phyloP scores from a whole-genome alignment of 495 filamentous ascomycete genomes.

The Beverwykella pulmonaria region DNA sequence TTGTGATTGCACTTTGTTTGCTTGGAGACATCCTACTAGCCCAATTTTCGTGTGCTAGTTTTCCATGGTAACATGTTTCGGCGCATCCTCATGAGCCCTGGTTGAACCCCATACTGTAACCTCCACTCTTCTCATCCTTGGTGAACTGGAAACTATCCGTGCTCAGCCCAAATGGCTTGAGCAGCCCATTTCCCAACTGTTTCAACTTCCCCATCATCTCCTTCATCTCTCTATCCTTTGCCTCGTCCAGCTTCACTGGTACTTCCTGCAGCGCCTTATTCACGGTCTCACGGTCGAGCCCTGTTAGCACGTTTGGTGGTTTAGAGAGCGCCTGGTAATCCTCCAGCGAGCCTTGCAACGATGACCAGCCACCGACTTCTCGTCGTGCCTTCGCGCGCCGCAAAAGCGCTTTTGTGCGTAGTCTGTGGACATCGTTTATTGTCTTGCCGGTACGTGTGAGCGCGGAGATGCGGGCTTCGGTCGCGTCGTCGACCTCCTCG shows the following conservation, averaged over 20 bases:
- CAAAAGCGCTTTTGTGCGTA: conserved; percentile 82
- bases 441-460: conserved; percentile 45
- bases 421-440: conserved; percentile 67
- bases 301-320: conserved; percentile 56
- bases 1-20: no score
- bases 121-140: conserved; percentile 85
- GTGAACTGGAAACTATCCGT: conserved; percentile 93
- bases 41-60: no score
- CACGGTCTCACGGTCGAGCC: conserved; percentile 68
- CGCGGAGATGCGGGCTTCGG: conserved; percentile 38
- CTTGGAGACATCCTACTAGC: no score
- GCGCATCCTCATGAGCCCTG: conserved; percentile 39
- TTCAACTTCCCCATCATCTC: conserved; percentile 98
- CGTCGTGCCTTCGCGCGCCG: conserved; percentile 76
- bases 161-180: conserved; percentile 90
- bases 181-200: conserved; percentile 84
- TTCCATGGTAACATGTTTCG: no score
- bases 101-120: conserved; percentile 88
- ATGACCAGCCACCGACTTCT: conserved; percentile 75
- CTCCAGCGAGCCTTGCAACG: conserved; percentile 77
- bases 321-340: conserved; percentile 46
- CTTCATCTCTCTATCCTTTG: conserved; percentile 80
- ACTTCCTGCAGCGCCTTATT: conserved; percentile 64
- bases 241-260: conserved; percentile 67
- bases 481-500: conserved; percentile 56